Base-by-base conservation (phyloP, 768 basidiomycete species). In the Lactifluus rugatus region DNA sequence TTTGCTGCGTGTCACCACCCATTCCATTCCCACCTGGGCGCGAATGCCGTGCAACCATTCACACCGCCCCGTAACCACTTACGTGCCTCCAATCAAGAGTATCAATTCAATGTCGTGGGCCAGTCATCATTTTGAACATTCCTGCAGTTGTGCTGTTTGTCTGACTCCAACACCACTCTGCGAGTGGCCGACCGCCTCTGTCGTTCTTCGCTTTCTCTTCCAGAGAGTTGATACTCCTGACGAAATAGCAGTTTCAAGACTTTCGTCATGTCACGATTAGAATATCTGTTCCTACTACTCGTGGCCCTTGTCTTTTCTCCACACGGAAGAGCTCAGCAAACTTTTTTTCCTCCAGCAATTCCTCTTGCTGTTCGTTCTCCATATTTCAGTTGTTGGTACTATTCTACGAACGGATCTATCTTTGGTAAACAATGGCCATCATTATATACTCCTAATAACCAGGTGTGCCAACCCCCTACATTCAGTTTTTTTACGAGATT, bases 361-460 rank as follows among this genome's bases (percentile, higher is more conserved):
- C 69, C 69, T 32, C 62, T 70, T 19, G 61, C 64, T 17, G 62
- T 68, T 23, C 64, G 67, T n/a, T 66, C 67, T 8, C 67, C 69
- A 16, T 67, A 66, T 51, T 50, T 68, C 26, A 66, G 56, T 16
- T 56, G 51, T 42, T 70, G 68, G 68, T 36, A 55, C 13, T 16
- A 17, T 5, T 36, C 54, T 10, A 55, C 55, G 1, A 61, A 57
- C 4, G 54, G 46, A 10, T 45, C 50, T 2, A 11, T n/a, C 2
- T 47, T 64, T 2, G 52, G 60, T 1, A 34, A 54, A 34, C 19
- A 47, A 25, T 68, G 65, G 66, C 65, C 67, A 3, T 21, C 32
- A 6, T 65, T 64, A 52, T 65, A 36, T 48, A 25, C 37, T 26
- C 10, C 13, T 17, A 5, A 8, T 56, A 31, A 5, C 28, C 41